Percentiles rank a stretch among this genome's conserved stretches.
phyloP scores from a whole-genome alignment of 306 rosid species.

The Gastrolobium bilobum region DNA sequence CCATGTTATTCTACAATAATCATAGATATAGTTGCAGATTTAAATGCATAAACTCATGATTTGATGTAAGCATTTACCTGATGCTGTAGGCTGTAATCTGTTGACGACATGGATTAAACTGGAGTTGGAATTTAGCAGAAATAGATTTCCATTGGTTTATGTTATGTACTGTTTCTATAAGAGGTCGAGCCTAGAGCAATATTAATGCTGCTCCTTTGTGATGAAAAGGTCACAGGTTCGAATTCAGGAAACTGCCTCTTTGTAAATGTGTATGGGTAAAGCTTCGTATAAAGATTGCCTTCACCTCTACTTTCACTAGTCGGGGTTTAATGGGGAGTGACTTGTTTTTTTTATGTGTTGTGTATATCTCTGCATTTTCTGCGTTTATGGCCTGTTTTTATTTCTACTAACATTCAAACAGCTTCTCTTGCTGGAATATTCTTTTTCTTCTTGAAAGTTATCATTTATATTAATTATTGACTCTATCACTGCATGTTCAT shows the following conservation, averaged over 20 bases:
- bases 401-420: conserved; percentile 9
- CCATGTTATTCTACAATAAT: too few relatives aligned
- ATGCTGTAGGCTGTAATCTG: conserved; percentile 20
- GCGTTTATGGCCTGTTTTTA: conserved; percentile 21
- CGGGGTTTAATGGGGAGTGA: too few relatives aligned
- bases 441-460: conserved; percentile 28
- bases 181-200: too few relatives aligned
- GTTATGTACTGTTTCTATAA: conserved; percentile 24
- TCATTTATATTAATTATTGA: conserved; percentile 30
- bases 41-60: conserved; percentile 21
- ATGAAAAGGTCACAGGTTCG: too few relatives aligned
- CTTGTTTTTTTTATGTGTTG: too few relatives aligned
- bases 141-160: conserved; percentile 20
- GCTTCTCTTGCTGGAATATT: conserved; percentile 44
- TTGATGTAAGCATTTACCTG: conserved; percentile 14
- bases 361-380: conserved; percentile 18
- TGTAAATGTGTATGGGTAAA: too few relatives aligned
- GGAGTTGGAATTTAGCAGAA: conserved; percentile 26
- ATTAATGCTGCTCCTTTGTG: too few relatives aligned
- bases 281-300: too few relatives aligned
- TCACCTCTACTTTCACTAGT: too few relatives aligned
- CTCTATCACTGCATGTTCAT: conserved; percentile 43
- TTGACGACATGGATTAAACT: conserved; percentile 18
- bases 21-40: conserved; percentile 23
- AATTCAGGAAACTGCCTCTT: not conserved